Evolutionary conservation across 2,329 filamentous ascomycete species (phyloP).

Genomic region (Alternaria sp.): DNA sequence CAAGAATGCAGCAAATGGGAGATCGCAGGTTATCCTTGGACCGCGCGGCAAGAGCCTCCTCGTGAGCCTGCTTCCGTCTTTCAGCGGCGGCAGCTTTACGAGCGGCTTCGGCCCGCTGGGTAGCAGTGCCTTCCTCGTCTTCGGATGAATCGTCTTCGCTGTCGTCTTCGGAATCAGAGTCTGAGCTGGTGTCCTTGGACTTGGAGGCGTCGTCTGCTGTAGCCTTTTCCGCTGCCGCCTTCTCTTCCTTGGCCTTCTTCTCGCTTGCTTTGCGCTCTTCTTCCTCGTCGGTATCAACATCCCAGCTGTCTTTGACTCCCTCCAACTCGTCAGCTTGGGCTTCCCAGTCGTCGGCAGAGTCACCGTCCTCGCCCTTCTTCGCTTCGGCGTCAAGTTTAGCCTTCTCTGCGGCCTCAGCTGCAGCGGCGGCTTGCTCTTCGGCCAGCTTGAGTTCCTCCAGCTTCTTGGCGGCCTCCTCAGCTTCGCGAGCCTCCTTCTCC

Average conservation of each 20-base stretch:
- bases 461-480: conserved; percentile 64
- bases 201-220: conserved; percentile 33
- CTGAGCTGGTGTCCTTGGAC: conserved; percentile 31
- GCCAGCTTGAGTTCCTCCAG: conserved; percentile 59
- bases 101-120: conserved; percentile 73
- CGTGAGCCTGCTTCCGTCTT: conserved; percentile 85
- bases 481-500: conserved; percentile 53
- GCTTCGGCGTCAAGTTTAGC: conserved; percentile 62
- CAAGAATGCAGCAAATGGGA: conserved; percentile 99
- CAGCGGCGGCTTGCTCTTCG: conserved; percentile 75
- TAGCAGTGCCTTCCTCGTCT: conserved; percentile 77
- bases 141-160: conserved; percentile 68
- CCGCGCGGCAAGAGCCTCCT: conserved; percentile 87
- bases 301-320: conserved; percentile 93
- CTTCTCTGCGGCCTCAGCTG: conserved; percentile 76
- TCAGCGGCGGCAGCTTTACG: conserved; percentile 89
- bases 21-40: conserved; percentile 95
- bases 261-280: conserved; percentile 52
- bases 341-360: conserved; percentile 85
- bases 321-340: conserved; percentile 75
- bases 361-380: conserved; percentile 67
- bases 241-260: conserved; percentile 31
- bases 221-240: conserved; percentile 38
- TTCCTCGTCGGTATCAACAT: conserved; percentile 81
- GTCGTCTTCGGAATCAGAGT: conserved; percentile 49